Conservation (phyloP, 1,284 basidiomycete genomes). For the Grifola frondosa region DNA sequence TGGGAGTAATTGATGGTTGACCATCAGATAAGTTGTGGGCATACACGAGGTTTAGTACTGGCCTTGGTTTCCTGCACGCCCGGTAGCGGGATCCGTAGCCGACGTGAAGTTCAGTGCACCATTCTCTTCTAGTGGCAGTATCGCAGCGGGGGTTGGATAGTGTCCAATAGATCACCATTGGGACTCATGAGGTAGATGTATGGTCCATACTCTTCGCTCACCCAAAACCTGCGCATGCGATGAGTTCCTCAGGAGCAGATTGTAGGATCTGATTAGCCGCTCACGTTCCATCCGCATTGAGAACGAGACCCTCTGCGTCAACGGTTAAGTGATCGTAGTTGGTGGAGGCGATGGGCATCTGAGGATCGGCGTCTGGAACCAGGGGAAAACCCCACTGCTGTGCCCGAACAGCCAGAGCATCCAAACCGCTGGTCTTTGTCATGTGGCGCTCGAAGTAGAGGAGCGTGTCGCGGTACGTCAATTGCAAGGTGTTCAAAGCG, state of each 20-base stretch:
- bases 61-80: constrained; percentile 50
- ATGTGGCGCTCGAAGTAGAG: constrained; percentile 54
- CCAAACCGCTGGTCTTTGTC: constrained; percentile 60
- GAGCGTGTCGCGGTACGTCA: constrained; percentile 54
- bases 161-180: constrained; percentile 49
- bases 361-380: constrained; percentile 26
- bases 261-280: constrained; percentile 15
- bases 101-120: constrained; percentile 60
- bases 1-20: no score
- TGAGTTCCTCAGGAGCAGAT: constrained; percentile 1
- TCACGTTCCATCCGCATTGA: constrained; percentile 58
- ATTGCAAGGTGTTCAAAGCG: constrained; percentile 52
- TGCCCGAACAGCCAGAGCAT: constrained; percentile 48
- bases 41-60: no score
- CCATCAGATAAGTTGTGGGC: no score
- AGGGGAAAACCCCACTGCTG: constrained; percentile 35
- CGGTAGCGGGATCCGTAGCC: constrained; percentile 47
- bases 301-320: constrained; percentile 63
- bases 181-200: constrained; percentile 60
- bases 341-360: constrained; percentile 47
- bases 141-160: constrained; percentile 61
- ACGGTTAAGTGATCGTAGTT: constrained; percentile 49
- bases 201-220: constrained; percentile 71
- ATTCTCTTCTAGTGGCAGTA: constrained; percentile 44
- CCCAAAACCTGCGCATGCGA: constrained; percentile 47